These are phyloP conservation scores for Neoboletus magnificus DNA, from an alignment of 768 basidiomycete genomes.

Conservation along the genomic window DNA sequence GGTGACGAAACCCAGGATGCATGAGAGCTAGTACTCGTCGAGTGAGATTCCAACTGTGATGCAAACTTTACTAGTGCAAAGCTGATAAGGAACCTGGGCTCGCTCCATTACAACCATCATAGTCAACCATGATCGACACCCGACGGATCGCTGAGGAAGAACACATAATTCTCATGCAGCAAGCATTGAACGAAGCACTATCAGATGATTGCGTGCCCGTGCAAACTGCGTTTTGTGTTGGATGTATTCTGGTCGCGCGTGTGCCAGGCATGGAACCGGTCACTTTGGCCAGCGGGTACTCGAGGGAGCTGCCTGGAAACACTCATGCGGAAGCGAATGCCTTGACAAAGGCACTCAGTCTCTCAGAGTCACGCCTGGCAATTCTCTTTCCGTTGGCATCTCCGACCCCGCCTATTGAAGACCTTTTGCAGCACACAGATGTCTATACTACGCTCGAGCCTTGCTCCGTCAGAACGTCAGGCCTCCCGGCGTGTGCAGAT, in stretches of 20 bases:
- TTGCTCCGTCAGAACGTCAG: constrained; percentile 86
- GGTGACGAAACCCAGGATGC: no score
- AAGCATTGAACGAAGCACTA: constrained; percentile 66
- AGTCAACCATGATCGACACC: not conserved
- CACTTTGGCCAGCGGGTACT: constrained; percentile 78
- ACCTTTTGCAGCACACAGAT: constrained; percentile 57
- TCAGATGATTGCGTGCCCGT: constrained; percentile 58
- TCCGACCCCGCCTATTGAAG: constrained; percentile 33
- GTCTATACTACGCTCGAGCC: constrained; percentile 97
- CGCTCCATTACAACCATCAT: not conserved
- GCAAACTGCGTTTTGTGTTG: constrained; percentile 87
- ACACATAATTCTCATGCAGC: constrained; percentile 47
- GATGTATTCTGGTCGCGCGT: constrained; percentile 65
- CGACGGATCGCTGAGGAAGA: constrained; percentile 11
- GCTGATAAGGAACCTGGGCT: not conserved
- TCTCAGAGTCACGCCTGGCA: constrained; percentile 44
- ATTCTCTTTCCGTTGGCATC: constrained; percentile 39
- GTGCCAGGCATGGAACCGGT: constrained; percentile 43
- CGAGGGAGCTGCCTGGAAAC: constrained; percentile 88
- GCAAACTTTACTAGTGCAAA: no score
- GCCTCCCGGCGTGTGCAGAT: constrained; percentile 81
- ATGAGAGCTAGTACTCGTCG: no score
- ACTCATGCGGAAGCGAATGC: constrained; percentile 98
- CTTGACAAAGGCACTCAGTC: constrained; percentile 60
- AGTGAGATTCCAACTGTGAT: no score